Conservation (phyloP, 305 asterid species). For the Solanum hybrid region DNA sequence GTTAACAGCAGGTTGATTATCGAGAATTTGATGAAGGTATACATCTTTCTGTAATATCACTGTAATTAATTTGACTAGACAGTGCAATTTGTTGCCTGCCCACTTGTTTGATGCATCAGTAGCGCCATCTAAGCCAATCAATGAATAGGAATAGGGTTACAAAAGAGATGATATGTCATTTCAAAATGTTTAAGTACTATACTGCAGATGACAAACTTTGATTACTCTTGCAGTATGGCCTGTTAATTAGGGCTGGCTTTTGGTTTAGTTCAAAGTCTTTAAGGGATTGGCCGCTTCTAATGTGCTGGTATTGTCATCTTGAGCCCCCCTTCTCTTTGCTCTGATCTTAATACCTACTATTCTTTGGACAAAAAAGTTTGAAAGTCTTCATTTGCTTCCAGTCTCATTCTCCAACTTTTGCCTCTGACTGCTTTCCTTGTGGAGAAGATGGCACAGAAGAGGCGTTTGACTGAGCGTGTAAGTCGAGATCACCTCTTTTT, state of each 20-base stretch:
- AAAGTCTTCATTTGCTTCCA: constrained; percentile 26
- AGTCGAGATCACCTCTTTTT: constrained; percentile 18
- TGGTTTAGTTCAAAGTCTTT: constrained; percentile 89
- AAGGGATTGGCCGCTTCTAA: constrained; percentile 90
- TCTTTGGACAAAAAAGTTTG: not conserved
- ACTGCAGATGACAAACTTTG: constrained; percentile 5
- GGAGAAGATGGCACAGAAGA: constrained; percentile 56
- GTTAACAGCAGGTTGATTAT: constrained; percentile 96
- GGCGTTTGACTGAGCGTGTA: constrained; percentile 58
- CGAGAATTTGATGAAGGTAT: constrained; percentile 95
- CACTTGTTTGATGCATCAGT: constrained; percentile 1
- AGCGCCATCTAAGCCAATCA: not conserved
- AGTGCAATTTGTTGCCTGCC: not conserved
- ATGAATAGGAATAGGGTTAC: not conserved
- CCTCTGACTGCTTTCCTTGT: constrained; percentile 76
- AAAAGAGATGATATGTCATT: not conserved
- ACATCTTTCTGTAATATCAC: constrained; percentile 7
- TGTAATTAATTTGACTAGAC: not conserved
- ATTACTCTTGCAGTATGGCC: constrained; percentile 71
- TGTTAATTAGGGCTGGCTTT: constrained; percentile 71
- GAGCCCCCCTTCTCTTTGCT: not conserved
- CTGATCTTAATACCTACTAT: not conserved
- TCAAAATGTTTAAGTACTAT: not conserved
- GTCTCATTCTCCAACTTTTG: constrained; percentile 75
- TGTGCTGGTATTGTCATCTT: constrained; percentile 73